Evolutionary conservation across 495 filamentous ascomycete genomes (phyloP), one percentile per base, ranked within the genome.

Genomic region (Talaromyces liani): DNA sequence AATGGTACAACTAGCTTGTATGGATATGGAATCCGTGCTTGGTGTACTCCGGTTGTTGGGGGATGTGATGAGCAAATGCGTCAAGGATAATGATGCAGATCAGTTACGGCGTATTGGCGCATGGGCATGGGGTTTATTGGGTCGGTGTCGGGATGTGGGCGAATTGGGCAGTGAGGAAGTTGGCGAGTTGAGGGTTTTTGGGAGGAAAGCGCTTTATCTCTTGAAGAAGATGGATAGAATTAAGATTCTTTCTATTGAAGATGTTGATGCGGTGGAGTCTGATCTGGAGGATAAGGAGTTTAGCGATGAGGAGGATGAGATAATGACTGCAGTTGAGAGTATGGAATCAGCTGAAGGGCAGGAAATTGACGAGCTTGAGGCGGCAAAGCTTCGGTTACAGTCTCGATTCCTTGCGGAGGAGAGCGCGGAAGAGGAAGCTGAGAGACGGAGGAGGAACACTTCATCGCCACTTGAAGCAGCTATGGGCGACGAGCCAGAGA

Each of bases 1-100:
- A 16, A 87, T 88, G 10, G 84, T 79, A 0, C 90, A 92, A 68
- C 68, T 93, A 18, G 87, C 86, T 0, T 80, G 81, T 20, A 87
- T 93, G 85, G 81, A 88, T 67, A 83, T 83, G 62, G 77, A 77
- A 3, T 80, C 76, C 63, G 82, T 88, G 3, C 68, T 91, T 18
- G 76, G 79, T 20, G 74, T 91, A 6, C 62, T 79, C 62, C 67
- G 67, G 29, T 69, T 78, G 2, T 64, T 81, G 57, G 75, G 71
- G n/a, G 64, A 73, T 6, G 64, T 80, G 24, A 68, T 78, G 65
- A 77, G 79, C 9, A 76, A 81, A 34, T 73, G 69, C 41, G 68
- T 82, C 24, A 72, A 78, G 16, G 69, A 69, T 69, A 67, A 73
- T 54, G 67, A 78, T 67, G 25, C 78, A 71, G 69, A 78, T 70